Evolutionary conservation across 208 protist genomes (phyloP).

Genomic region (Crithidia brevicula): DNA sequence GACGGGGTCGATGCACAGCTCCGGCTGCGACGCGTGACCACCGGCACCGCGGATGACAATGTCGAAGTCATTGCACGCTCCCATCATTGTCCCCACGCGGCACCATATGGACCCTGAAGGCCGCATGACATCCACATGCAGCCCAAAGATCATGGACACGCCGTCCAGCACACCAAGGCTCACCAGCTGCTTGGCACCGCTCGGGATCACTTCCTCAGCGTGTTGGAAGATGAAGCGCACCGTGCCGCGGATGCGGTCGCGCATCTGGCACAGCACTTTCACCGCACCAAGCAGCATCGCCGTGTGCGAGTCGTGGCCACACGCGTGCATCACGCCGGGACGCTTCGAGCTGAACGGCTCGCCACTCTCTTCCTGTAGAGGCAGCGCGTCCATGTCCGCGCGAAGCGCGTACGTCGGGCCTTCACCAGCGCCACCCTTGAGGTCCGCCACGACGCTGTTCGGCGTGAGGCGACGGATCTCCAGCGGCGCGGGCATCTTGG

Average conservation of each 20-base stretch:
- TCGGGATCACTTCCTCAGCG: constrained; percentile 68
- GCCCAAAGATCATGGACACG: constrained; percentile 70
- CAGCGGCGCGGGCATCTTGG: constrained; percentile 45
- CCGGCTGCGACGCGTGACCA: constrained; percentile 72
- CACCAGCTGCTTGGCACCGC: constrained; percentile 69
- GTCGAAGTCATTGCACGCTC: constrained; percentile 70
- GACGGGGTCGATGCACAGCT: constrained; percentile 74
- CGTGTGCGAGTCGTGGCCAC: constrained; percentile 74
- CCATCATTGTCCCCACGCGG: constrained; percentile 42
- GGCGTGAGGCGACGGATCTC: constrained; percentile 50
- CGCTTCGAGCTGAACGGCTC: constrained; percentile 65
- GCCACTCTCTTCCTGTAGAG: constrained; percentile 64
- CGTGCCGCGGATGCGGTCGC: constrained; percentile 57
- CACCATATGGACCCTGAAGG: constrained; percentile 30
- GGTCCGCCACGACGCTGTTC: constrained; percentile 60
- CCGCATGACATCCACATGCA: constrained; percentile 45
- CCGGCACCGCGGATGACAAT: constrained; percentile 69
- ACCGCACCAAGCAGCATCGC: constrained; percentile 74
- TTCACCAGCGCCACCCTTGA: constrained; percentile 49
- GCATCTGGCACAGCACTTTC: constrained; percentile 61
- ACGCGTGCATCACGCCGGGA: constrained; percentile 74
- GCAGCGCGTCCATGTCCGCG: constrained; percentile 77
- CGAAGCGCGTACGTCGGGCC: constrained; percentile 68
- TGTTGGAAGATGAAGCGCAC: constrained; percentile 87
- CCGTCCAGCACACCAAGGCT: constrained; percentile 54